phyloP scores from a whole-genome alignment of 108 stramenopile genomes.

The Aurantiochytrium sp. region DNA sequence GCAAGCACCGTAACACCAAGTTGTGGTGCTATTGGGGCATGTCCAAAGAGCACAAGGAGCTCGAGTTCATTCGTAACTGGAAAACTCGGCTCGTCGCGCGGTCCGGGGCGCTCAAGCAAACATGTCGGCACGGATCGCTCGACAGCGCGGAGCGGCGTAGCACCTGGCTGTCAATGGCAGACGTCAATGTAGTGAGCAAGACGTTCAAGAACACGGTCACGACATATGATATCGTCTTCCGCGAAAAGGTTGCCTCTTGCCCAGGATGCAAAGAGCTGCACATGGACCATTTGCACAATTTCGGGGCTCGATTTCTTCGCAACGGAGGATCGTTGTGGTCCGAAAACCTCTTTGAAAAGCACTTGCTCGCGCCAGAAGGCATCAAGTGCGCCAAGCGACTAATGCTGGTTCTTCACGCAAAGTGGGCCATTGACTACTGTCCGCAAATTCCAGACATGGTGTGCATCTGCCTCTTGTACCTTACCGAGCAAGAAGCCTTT shows the following conservation, averaged over 20 bases:
- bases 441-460: background rate
- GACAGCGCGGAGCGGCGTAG: background rate
- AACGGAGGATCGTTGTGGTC: background rate
- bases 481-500: constrained; percentile 66
- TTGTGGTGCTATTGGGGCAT: background rate
- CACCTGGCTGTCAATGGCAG: background rate
- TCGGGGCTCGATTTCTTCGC: background rate
- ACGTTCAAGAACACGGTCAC: background rate
- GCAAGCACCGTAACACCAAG: background rate
- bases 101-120: background rate
- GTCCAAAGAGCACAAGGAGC: background rate
- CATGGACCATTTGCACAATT: constrained; percentile 1
- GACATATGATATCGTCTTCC: background rate
- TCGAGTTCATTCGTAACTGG: background rate
- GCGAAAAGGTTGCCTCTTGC: background rate
- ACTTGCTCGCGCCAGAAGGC: background rate
- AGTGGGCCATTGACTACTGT: background rate
- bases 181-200: background rate
- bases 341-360: constrained; percentile 9
- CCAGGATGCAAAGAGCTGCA: background rate
- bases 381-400: background rate
- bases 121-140: background rate
- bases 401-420: background rate
- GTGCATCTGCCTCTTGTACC: background rate
- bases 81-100: background rate